phyloP scores from a whole-genome alignment of 129 eudicot genomes.

The carrot (Daucus carota) region DH1_v3.0 NC_030381.2:30212001-30212500 shows the following conservation, averaged over 20 bases:
- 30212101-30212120: constrained; percentile 60
- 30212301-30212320: constrained; percentile 19
- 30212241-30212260: constrained; percentile 65
- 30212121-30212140: constrained; percentile 28
- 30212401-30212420: constrained; percentile 36
- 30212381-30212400: constrained; percentile 57
- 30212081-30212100: constrained; percentile 63
- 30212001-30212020: constrained; percentile 69
- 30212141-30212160: constrained; percentile 38
- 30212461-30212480: constrained; percentile 36
- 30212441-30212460: constrained; percentile 27
- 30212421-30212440: constrained; percentile 28
- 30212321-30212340: constrained; percentile 25
- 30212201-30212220: constrained; percentile 67
- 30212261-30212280: constrained; percentile 50
- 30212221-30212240: constrained; percentile 80
- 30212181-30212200: constrained; percentile 51
- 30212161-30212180: constrained; percentile 56
- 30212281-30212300: constrained; percentile 46
- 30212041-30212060: constrained; percentile 51
- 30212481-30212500: constrained; percentile 38
- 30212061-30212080: constrained; percentile 58
- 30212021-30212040: constrained; percentile 69
- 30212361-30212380: constrained; percentile 44
- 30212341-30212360: constrained; percentile 27